A percentile compares a stretch with the other conserved stretches of the same genome.
Evolutionary conservation across 768 basidiomycete species (phyloP).

Genomic region (Trichaptum fuscoviolaceum): DNA sequence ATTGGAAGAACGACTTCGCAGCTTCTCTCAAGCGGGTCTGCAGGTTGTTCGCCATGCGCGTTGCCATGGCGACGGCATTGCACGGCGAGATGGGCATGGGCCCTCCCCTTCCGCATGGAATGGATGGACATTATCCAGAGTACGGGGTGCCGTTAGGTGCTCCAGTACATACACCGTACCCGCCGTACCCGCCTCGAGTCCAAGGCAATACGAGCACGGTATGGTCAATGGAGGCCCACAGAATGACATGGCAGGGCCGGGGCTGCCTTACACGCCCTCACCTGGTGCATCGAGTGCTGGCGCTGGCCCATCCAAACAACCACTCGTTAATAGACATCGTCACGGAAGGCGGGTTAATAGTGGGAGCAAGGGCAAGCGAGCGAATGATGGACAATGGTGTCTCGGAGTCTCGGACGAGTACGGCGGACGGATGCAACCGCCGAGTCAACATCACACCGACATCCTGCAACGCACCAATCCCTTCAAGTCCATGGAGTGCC

Average conservation of each 20-base stretch:
- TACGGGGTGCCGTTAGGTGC: neutral
- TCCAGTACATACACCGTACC: neutral
- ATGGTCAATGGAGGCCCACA: slow-evolving; percentile 3
- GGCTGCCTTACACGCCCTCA: neutral
- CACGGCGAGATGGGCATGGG: neutral
- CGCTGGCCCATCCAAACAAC: neutral
- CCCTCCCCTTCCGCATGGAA: too few species aligned
- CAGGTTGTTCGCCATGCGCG: too few species aligned
- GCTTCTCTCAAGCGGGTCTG: too few species aligned
- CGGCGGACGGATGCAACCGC: slow-evolving; percentile 9
- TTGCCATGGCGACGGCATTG: too few species aligned
- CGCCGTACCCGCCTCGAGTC: neutral
- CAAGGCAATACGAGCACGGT: neutral
- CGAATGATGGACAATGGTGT: slow-evolving; percentile 6
- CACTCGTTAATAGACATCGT: slow-evolving; percentile 14
- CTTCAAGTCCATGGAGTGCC: slow-evolving; percentile 15
- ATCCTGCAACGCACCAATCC: slow-evolving; percentile 13
- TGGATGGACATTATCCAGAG: slow-evolving; percentile 1
- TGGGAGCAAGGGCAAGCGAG: slow-evolving; percentile 13
- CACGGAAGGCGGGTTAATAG: slow-evolving; percentile 9
- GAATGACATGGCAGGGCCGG: slow-evolving; percentile 2
- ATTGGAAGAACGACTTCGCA: too few species aligned
- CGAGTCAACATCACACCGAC: slow-evolving; percentile 16
- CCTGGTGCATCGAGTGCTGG: neutral
- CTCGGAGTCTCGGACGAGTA: slow-evolving; percentile 4